phyloP scores from a whole-genome alignment of 1,284 basidiomycete species.

The Puccinia brachypodii region DNA sequence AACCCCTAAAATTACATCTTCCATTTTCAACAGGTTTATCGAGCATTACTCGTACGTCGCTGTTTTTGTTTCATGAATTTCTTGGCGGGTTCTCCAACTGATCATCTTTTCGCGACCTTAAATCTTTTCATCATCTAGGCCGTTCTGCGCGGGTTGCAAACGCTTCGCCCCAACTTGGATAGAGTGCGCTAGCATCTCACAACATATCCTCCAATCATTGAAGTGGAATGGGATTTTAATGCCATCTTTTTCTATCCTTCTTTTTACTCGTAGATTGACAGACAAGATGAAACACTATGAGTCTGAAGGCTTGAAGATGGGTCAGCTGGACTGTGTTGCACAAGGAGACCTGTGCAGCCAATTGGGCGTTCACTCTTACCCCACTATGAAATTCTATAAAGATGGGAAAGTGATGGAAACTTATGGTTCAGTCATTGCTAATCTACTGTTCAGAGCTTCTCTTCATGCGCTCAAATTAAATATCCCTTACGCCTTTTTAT shows the following conservation, averaged over 20 bases:
- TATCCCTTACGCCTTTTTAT: too few species aligned
- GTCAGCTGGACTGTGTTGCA: conserved; percentile 37
- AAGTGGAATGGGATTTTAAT: background rate
- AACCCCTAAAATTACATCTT: background rate
- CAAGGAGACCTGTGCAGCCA: conserved; percentile 41
- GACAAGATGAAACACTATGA: conserved; percentile 12
- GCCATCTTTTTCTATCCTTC: background rate
- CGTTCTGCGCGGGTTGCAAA: conserved; percentile 43
- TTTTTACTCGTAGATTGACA: background rate
- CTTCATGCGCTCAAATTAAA: background rate
- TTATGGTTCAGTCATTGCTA: background rate
- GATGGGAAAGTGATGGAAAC: conserved; percentile 19
- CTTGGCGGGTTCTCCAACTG: background rate
- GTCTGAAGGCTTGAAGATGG: background rate
- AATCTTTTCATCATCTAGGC: background rate
- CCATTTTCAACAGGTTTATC: conserved; percentile 23
- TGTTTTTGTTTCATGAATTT: background rate
- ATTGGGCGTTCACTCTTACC: conserved; percentile 28
- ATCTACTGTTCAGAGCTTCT: background rate
- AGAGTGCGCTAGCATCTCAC: background rate
- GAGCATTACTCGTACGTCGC: conserved; percentile 36
- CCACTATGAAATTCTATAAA: conserved; percentile 18
- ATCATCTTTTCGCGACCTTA: background rate
- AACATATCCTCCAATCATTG: background rate
- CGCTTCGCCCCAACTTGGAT: conserved; percentile 41